Conservation (phyloP, 2,329 filamentous ascomycete genomes). For the Arthrobotrys sinensis region DNA sequence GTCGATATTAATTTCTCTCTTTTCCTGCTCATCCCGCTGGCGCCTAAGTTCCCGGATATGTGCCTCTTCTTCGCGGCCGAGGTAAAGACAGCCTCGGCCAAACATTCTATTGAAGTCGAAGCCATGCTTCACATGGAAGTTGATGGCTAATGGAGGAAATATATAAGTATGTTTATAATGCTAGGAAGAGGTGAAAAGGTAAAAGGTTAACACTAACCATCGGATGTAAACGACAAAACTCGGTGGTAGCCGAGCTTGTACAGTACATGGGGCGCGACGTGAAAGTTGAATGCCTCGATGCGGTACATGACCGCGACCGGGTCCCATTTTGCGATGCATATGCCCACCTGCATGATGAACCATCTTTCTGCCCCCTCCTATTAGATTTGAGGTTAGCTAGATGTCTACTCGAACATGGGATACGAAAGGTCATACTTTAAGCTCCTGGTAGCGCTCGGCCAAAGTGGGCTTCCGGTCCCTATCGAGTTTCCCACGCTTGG, state of each 20-base stretch:
- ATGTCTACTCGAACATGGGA: not conserved
- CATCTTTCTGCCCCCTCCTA: slow-evolving; percentile 62
- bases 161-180: not conserved
- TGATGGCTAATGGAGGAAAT: slow-evolving; percentile 52
- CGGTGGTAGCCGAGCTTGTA: slow-evolving; percentile 40
- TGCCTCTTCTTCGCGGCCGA: slow-evolving; percentile 63
- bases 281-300: slow-evolving; percentile 62
- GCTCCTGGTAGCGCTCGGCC: slow-evolving; percentile 62
- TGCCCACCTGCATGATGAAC: slow-evolving; percentile 63
- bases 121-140: slow-evolving; percentile 58
- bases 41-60: slow-evolving; percentile 41
- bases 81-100: slow-evolving; percentile 61
- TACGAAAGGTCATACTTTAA: slow-evolving; percentile 40
- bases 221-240: slow-evolving; percentile 20
- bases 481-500: slow-evolving; percentile 48
- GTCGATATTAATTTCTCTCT: slow-evolving; percentile 26
- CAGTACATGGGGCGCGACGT: slow-evolving; percentile 55
- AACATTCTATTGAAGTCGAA: slow-evolving; percentile 64
- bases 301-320: slow-evolving; percentile 51
- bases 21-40: slow-evolving; percentile 24
- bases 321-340: slow-evolving; percentile 61
- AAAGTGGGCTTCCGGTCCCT: slow-evolving; percentile 58
- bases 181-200: not conserved
- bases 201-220: slow-evolving; percentile 41
- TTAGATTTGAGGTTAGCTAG: slow-evolving; percentile 3